These are phyloP conservation scores for Alternaria arbusti DNA, from an alignment of 2,329 filamentous ascomycete species.

Conservation along the genomic window DNA sequence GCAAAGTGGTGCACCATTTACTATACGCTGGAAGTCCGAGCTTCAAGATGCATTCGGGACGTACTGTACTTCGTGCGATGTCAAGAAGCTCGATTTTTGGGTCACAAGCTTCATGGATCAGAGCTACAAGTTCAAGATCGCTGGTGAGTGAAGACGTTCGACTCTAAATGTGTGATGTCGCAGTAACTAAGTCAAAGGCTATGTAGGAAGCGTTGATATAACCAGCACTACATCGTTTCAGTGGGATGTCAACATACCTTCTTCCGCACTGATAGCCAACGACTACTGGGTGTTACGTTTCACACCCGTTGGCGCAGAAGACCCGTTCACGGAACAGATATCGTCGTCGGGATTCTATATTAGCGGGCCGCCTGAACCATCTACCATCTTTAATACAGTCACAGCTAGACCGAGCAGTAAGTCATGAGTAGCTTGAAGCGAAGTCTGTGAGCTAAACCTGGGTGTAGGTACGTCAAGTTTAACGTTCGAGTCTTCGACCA, in stretches of 20 bases:
- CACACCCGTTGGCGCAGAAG: slow-evolving; percentile 6
- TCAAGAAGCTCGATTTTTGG: slow-evolving; percentile 22
- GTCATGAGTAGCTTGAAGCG: not conserved
- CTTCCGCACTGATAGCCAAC: slow-evolving; percentile 13
- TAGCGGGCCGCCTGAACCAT: slow-evolving; percentile 11
- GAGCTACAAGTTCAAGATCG: slow-evolving; percentile 20
- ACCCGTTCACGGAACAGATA: slow-evolving; percentile 15
- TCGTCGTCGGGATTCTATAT: slow-evolving; percentile 22
- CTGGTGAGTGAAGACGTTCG: slow-evolving; percentile 10
- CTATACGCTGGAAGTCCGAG: slow-evolving; percentile 19
- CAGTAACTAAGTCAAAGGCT: slow-evolving; percentile 1
- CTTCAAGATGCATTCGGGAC: slow-evolving; percentile 8
- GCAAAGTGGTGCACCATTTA: slow-evolving; percentile 18
- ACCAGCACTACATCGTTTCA: slow-evolving; percentile 16
- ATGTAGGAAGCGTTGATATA: slow-evolving; percentile 16
- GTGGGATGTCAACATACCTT: slow-evolving; percentile 25
- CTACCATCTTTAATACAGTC: slow-evolving; percentile 2
- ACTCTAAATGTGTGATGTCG: not conserved
- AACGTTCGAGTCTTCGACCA: slow-evolving; percentile 4
- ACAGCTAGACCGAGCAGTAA: slow-evolving; percentile 13
- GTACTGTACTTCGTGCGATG: slow-evolving; percentile 17
- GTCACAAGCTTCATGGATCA: slow-evolving; percentile 17
- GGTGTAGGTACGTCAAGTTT: slow-evolving; percentile 10
- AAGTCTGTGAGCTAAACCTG: slow-evolving; percentile 1
- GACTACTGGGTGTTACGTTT: slow-evolving; percentile 23